Percentiles rank a stretch among this genome's conserved stretches.
Evolutionary conservation across 768 basidiomycete genomes (phyloP).

Genomic region (Candolleomyces efflorescens): DNA sequence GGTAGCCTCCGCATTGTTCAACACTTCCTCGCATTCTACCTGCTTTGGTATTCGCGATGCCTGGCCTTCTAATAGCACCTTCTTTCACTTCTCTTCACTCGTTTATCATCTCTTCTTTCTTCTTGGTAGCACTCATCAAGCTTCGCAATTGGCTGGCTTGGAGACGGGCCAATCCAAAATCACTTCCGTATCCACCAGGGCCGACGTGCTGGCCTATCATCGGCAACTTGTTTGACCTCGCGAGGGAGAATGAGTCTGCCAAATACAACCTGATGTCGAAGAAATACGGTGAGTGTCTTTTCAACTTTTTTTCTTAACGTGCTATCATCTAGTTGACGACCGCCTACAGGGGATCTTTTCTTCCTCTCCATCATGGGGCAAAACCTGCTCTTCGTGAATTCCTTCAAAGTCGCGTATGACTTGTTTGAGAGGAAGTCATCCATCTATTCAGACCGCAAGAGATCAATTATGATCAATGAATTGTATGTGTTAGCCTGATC

Average conservation of each 20-base stretch:
- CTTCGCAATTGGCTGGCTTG: not conserved
- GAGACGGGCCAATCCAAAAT: slow-evolving; percentile 17
- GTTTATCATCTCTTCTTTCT: not conserved
- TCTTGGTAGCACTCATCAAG: not conserved
- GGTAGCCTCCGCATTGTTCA: not conserved
- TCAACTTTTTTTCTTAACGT: not conserved
- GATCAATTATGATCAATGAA: slow-evolving; percentile 46
- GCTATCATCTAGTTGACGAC: not conserved
- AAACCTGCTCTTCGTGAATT: slow-evolving; percentile 35
- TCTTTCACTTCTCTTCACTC: not conserved
- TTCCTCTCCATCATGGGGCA: slow-evolving; percentile 49
- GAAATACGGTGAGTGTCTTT: slow-evolving; percentile 31
- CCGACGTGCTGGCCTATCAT: slow-evolving; percentile 49
- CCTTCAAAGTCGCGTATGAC: slow-evolving; percentile 41
- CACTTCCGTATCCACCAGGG: slow-evolving; percentile 48
- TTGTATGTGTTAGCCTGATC: slow-evolving; percentile 27
- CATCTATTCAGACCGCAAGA: slow-evolving; percentile 52
- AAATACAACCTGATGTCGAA: slow-evolving; percentile 38
- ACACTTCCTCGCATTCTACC: not conserved
- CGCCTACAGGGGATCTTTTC: slow-evolving; percentile 44
- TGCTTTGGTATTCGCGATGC: not conserved
- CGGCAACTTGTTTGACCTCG: slow-evolving; percentile 49
- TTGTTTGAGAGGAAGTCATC: slow-evolving; percentile 53
- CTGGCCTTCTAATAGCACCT: not conserved
- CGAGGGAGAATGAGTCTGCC: slow-evolving; percentile 31